These are phyloP conservation scores for Zygosaccharomyces siamensis DNA, from an alignment of 805 yeast species.

Conservation along the genomic window DNA sequence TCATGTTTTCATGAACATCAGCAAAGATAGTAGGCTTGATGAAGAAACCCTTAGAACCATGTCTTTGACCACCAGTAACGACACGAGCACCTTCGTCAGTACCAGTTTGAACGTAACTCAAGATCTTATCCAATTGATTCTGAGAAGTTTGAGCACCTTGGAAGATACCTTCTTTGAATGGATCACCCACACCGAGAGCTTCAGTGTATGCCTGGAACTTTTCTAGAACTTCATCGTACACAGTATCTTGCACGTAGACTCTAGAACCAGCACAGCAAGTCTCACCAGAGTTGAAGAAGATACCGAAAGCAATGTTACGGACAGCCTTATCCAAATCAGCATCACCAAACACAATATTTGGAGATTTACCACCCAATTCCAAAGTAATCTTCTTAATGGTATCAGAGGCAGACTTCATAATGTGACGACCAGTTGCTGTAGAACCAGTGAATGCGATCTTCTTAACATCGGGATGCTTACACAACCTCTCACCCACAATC, in stretches of 20 bases:
- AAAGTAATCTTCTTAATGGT: constrained; percentile 74
- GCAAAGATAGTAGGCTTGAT: constrained; percentile 82
- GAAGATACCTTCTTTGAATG: constrained; percentile 63
- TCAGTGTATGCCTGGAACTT: constrained; percentile 50
- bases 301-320: constrained; percentile 64
- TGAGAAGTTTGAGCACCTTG: constrained; percentile 75
- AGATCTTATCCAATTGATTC: constrained; percentile 60
- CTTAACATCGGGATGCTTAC: constrained; percentile 63
- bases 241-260: constrained; percentile 69
- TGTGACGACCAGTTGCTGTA: constrained; percentile 72
- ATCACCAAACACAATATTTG: constrained; percentile 76
- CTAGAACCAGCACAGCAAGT: constrained; percentile 93
- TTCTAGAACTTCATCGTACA: constrained; percentile 61
- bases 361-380: constrained; percentile 89
- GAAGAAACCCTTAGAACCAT: constrained; percentile 66
- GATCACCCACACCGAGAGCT: constrained; percentile 65
- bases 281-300: constrained; percentile 86
- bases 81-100: constrained; percentile 63
- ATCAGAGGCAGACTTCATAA: constrained; percentile 67
- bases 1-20: constrained; percentile 69
- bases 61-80: constrained; percentile 76
- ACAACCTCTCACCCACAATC: constrained; percentile 66
- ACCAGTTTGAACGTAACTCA: constrained; percentile 60
- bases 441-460: constrained; percentile 89
- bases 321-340: constrained; percentile 66